Evolutionary conservation across 2,329 filamentous ascomycete genomes (phyloP).

Genomic region (Neonectria faginata): DNA sequence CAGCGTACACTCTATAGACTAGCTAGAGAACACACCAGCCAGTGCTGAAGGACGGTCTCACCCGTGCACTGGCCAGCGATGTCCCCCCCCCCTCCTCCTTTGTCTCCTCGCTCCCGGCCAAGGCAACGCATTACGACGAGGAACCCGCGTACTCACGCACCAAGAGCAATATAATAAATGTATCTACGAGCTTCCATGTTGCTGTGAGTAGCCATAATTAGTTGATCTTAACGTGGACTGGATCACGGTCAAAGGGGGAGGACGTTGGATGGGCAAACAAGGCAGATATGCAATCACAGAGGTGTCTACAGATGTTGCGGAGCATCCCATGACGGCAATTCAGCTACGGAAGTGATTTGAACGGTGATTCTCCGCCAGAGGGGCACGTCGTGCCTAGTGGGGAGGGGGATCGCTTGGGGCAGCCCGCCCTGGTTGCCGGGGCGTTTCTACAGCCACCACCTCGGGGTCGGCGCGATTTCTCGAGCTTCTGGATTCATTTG

Average conservation of each 20-base stretch:
- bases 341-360: background rate
- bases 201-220: background rate
- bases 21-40: background rate
- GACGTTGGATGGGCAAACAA: background rate
- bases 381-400: background rate
- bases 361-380: background rate
- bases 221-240: background rate
- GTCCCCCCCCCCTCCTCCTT: background rate
- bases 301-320: background rate
- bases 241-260: background rate
- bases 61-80: background rate
- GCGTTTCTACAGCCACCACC: background rate
- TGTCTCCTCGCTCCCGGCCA: background rate
- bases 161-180: background rate
- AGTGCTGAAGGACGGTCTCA: background rate
- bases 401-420: background rate
- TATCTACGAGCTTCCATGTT: background rate
- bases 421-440: background rate
- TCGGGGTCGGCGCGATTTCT: background rate
- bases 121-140: background rate
- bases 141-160: background rate
- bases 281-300: background rate
- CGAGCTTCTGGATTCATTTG: background rate
- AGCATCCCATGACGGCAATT: background rate
- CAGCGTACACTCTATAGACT: background rate